phyloP scores from a whole-genome alignment of 139 green algal genomes.

The Tetradesmus lagerheimii region DNA sequence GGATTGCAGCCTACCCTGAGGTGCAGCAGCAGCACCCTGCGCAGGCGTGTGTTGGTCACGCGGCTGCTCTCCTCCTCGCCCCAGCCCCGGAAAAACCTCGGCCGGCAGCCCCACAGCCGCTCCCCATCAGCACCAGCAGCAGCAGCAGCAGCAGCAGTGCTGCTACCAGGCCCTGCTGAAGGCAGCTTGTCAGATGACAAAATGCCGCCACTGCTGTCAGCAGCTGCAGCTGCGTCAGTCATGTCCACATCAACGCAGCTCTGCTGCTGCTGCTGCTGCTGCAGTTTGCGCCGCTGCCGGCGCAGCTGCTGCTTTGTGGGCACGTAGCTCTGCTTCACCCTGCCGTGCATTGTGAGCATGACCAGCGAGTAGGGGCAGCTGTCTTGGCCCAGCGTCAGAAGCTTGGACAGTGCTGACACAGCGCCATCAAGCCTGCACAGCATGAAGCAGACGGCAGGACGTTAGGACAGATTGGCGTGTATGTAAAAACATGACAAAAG shows the following conservation, averaged over 20 bases:
- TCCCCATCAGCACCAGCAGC: neutral
- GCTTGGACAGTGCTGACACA: neutral
- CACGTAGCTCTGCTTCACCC: neutral
- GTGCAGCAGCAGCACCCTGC: constrained; percentile 15
- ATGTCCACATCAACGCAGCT: neutral
- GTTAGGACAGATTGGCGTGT: no score
- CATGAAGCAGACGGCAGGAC: neutral
- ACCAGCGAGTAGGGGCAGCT: neutral
- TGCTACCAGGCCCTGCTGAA: neutral
- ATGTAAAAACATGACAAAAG: no score
- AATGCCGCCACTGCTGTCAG: neutral
- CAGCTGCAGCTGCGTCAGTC: neutral
- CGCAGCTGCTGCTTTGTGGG: neutral
- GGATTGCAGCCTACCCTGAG: neutral
- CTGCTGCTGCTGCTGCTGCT: neutral
- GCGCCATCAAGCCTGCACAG: neutral
- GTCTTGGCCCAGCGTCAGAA: neutral
- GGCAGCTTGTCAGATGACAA: neutral
- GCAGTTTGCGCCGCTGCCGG: neutral
- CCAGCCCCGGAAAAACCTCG: neutral
- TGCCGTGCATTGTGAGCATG: neutral
- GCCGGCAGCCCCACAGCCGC: neutral
- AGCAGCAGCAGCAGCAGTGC: neutral
- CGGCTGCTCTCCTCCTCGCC: constrained; percentile 15
- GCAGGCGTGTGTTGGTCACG: neutral